Base-by-base conservation (phyloP, 176 grass and related monocot species). In the Rhynchospora breviuscula region DNA sequence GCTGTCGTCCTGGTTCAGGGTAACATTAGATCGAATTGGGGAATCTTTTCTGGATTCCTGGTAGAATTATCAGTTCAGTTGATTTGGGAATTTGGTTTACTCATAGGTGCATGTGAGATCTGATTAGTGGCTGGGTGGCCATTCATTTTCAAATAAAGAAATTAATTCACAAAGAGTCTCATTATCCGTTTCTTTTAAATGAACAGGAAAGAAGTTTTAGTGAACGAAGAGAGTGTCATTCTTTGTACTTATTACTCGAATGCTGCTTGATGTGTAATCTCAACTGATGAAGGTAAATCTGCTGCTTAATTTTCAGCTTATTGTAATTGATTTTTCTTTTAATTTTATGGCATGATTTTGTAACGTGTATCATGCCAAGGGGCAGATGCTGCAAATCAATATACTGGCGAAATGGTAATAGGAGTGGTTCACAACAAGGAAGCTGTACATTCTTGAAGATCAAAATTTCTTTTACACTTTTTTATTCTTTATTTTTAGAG, bases 211-310 rank as follows among this genome's bases (percentile, higher is more conserved):
- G 90, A 94, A 83, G 85, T 97, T 10, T 48, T 45, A 64, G 63
- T 89, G 22, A 89, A 79, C 75, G 87, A 92, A 26, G 84, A 94
- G 84, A 83, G 87, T 9, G 79, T 97, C 83, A 89, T 97, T 51
- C 84, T 97, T 54, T 92, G 95, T 86, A 92, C 85, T 61, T 97
- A 94, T 71, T 97, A 91, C 72, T 91, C 87, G 0, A 85, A 84
- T n/a, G 33, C 29, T 25, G 18, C 54, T 8, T 92, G 85, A 92
- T 75, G 35, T 80, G 29, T 80, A 44, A 51, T n/a, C 61, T 19
- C 18, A 57, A 35, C 77, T 43, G 23, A 10, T 80, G 3, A 23
- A 45, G 53, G 78, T 80, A 76, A 4, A 76, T 14, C 23, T 6
- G 1, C 48, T n/a, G 17, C 46, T 17, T 71, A 71, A 46, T 71